A percentile compares a stretch with the other conserved stretches of the same genome.
Conservation (phyloP, 2,329 filamentous ascomycete species). For the Claviceps fusiformis region DNA sequence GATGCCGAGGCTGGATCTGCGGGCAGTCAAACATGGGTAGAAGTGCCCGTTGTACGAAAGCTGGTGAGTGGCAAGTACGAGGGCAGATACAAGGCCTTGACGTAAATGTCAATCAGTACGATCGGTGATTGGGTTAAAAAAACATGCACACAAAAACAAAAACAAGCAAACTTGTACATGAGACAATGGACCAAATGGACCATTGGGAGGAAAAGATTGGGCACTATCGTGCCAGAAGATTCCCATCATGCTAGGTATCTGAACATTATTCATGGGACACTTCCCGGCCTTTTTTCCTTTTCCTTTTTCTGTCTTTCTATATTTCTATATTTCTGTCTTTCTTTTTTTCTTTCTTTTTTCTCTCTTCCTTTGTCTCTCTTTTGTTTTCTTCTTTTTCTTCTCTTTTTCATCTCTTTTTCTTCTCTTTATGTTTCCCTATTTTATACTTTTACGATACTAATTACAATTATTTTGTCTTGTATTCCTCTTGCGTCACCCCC, state of each 20-base stretch:
- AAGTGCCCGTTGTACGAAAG: slow-evolving; percentile 52
- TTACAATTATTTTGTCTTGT: too few relatives aligned
- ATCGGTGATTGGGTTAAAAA: neutral
- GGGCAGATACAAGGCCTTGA: slow-evolving; percentile 18
- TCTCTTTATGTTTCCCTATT: too few relatives aligned
- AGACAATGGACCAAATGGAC: neutral
- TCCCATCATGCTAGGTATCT: neutral
- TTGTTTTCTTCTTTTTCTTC: neutral
- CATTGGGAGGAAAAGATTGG: neutral
- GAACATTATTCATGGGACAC: neutral
- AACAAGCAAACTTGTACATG: neutral
- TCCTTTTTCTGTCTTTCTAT: too few relatives aligned
- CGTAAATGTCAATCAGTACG: neutral
- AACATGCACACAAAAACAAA: neutral
- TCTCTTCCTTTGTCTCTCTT: neutral
- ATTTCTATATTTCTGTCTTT: neutral
- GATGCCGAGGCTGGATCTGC: slow-evolving; percentile 22
- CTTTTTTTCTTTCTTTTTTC: neutral
- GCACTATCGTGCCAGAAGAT: neutral
- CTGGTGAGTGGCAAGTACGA: slow-evolving; percentile 67
- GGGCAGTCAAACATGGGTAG: slow-evolving; percentile 42
- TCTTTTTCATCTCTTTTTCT: neutral
- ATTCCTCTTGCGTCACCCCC: too few relatives aligned
- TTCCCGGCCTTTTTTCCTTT: too few relatives aligned
- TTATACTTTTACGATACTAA: too few relatives aligned